phyloP scores from a whole-genome alignment of 1,284 basidiomycete genomes.

The Leccinum glutinopallens region DNA sequence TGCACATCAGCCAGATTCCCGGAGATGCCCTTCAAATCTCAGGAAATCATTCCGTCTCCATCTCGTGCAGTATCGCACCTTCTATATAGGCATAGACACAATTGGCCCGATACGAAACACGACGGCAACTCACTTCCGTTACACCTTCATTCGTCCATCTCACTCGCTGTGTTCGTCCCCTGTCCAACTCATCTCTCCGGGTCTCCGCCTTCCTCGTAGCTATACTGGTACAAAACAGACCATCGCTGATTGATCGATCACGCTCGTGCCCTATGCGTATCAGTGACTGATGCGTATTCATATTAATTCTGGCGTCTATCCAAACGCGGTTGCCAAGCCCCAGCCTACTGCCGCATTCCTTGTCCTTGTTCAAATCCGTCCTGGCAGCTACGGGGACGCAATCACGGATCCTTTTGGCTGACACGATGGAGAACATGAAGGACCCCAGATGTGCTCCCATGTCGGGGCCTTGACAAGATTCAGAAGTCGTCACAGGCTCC shows the following conservation, averaged over 20 bases:
- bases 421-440: slow-evolving; percentile 12
- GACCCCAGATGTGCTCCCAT: slow-evolving; percentile 21
- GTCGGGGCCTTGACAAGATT: neutral
- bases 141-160: slow-evolving; percentile 5
- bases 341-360: slow-evolving; percentile 29
- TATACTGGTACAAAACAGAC: neutral
- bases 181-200: slow-evolving; percentile 2
- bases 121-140: slow-evolving; percentile 18
- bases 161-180: slow-evolving; percentile 5
- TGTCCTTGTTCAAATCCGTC: slow-evolving; percentile 22
- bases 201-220: slow-evolving; percentile 1
- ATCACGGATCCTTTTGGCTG: neutral
- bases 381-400: slow-evolving; percentile 25
- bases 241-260: slow-evolving; percentile 24
- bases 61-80: slow-evolving; percentile 27
- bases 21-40: slow-evolving; percentile 30
- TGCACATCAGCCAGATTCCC: slow-evolving; percentile 38
- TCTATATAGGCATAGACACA: slow-evolving; percentile 19
- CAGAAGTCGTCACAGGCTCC: slow-evolving; percentile 2
- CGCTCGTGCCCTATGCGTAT: slow-evolving; percentile 11
- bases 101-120: slow-evolving; percentile 27
- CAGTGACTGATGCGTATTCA: slow-evolving; percentile 13
- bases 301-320: slow-evolving; percentile 14
- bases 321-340: slow-evolving; percentile 30
- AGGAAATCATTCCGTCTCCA: slow-evolving; percentile 27